Evolutionary conservation across 2,329 filamentous ascomycete genomes (phyloP), one percentile per base, ranked within the genome.

Genomic region (Verticillium longisporum): DNA sequence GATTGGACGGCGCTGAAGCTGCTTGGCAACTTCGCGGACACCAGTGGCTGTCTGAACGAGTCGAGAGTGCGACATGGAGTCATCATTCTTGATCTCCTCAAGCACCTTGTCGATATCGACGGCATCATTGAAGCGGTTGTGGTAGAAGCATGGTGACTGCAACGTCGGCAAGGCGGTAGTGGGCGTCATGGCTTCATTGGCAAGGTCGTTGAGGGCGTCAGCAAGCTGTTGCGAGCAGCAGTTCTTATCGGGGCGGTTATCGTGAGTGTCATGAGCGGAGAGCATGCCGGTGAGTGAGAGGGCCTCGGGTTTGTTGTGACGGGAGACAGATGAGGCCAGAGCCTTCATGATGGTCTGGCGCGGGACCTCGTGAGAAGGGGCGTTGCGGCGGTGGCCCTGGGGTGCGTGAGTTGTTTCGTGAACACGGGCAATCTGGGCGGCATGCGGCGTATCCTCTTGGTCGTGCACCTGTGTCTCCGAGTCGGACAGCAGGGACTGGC

Each of bases 61-160:
- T 60, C 93, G 87, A 10, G 92, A 97, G 76, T 98, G 95, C 37
- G 92, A 97, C 80, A 97, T 89, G 75, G 86, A 92, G 69, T 96
- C 92, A 68, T 95, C 89, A 60, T 87, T 89, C 71, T 89, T 88
- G 69, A 98, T 96, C 76, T 99, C 95, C 71, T 98, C 93, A 6
- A 99, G 82, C 6, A 99, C 92, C 75, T 90, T 95, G 68, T 95
- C 90, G 62, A 98, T 92, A 73, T 99, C 92, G 68, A 99, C 92
- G 9, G 93, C 91, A 72, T 97, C 92, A 69, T 97, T 95, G 71
- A 99, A 99, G 64, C 94, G 87, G 76, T 96, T 91, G 77, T 99
- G 95, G 78, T 97, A 98, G 78, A 96, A 99, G 78, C 95, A 99
- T 14, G 95, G 95, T 55, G 93, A 97, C 68, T 94, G 89, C 59